A percentile compares a stretch with the other conserved stretches of the same genome.
Conservation (phyloP, 176 grass and related monocot genomes). For the Dendrocalamus sinicus region DNA sequence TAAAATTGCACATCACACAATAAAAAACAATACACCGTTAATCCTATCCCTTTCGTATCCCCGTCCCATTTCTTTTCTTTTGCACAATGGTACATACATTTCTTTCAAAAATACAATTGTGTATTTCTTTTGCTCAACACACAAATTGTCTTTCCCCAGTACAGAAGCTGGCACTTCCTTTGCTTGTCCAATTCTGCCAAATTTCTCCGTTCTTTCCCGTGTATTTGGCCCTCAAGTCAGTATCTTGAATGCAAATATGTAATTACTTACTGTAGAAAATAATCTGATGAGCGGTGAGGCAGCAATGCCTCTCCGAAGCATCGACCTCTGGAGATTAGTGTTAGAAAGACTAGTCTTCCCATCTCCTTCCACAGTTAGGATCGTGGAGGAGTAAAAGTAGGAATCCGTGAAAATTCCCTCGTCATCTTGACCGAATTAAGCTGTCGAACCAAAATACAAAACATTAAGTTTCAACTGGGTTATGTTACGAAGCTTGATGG, state of each 20-base stretch:
- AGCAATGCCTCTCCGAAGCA: not conserved
- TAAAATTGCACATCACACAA: not conserved
- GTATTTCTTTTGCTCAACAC: not conserved
- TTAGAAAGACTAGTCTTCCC: not conserved
- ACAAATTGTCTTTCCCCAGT: not conserved
- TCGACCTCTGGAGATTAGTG: not conserved
- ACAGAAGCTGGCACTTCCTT: not conserved
- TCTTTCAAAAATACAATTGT: too few relatives aligned
- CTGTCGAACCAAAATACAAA: constrained; percentile 27
- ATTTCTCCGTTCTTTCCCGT: not conserved
- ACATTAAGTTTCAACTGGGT: not conserved
- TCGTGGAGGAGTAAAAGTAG: constrained; percentile 19
- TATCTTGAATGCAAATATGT: not conserved
- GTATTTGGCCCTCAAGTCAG: not conserved
- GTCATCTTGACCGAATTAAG: constrained; percentile 62
- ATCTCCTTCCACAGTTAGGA: not conserved
- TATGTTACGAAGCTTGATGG: not conserved
- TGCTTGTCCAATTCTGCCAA: not conserved
- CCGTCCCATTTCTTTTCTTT: not conserved
- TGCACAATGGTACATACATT: not conserved
- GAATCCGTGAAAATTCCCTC: constrained; percentile 32
- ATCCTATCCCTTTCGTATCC: not conserved
- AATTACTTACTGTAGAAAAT: not conserved
- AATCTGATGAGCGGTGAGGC: not conserved
- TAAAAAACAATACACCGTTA: not conserved